Evolutionary conservation across 2,329 filamentous ascomycete genomes (phyloP), one percentile per base, ranked within the genome.

Genomic region (Cytospora schulzeri): DNA sequence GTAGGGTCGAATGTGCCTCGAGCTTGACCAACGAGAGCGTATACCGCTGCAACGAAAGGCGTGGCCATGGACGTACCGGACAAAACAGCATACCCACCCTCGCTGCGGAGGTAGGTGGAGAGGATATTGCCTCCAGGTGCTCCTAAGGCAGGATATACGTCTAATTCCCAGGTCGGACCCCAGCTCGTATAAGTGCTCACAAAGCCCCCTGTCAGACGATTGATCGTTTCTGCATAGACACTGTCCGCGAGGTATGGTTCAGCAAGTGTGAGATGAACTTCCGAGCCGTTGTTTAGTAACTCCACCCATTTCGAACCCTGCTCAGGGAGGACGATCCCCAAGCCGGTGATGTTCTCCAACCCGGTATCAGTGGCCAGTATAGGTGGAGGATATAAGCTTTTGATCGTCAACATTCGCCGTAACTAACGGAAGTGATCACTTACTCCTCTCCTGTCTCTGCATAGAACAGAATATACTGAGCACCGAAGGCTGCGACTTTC

Each of bases 51-150:
- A 31, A 60, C 76, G 17, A 85, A 78, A 9, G 86, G 85, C 38
- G 81, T 82, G 3, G 85, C 80, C 86, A 89, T 88, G 1, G 85
- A 87, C 0, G 85, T 87, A 15, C 85, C 85, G 38, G 78, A 85
- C 29, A 80, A 73, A 1, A 86, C 79, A 26, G 78, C 80, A 60
- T 86, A 88, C 33, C 75, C 74, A 28, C 81, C 82, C 35, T 76
- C 70, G 4, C 74, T 73, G 4, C 78, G 71, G 0, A 83, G 85
- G 67, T 78, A 88, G 0, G 85, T 88, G 12, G 85, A 86, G 29
- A 88, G 73, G 54, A 88, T 87, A 58, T 79, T 78, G 56, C 84
- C 84, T 41, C 86, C 85, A 3, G 84, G 82, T 1, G 83, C 77
- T n/a, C 80, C 81, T 51, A 86, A 73, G 68, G 86, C 80, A 0